Conservation (phyloP, 2,329 filamentous ascomycete genomes). For the Rachicladosporium sp. region DNA sequence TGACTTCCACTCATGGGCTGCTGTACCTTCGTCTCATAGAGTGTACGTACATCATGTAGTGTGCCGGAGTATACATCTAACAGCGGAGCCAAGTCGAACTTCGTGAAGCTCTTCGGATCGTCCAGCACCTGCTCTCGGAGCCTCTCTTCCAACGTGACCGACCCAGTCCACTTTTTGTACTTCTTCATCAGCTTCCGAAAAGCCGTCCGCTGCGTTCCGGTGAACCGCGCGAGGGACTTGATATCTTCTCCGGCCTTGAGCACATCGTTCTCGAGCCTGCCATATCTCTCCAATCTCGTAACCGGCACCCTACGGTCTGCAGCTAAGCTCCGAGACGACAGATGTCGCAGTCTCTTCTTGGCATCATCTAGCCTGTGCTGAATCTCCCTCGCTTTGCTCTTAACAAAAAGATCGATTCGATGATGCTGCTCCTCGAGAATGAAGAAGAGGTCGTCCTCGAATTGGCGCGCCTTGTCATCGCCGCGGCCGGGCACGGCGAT, state of each 20-base stretch:
- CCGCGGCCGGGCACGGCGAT: conserved; percentile 62
- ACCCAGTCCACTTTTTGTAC: conserved; percentile 78
- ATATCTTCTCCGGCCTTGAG: conserved; percentile 58
- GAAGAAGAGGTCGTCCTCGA: conserved; percentile 59
- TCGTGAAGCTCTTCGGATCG: conserved; percentile 59
- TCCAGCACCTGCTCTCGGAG: conserved; percentile 56
- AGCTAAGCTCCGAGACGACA: conserved; percentile 11
- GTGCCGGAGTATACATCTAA: conserved; percentile 38
- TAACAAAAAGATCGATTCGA: conserved; percentile 65
- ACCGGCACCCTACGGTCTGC: conserved; percentile 27
- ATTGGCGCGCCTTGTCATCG: conserved; percentile 42
- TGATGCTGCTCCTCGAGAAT: conserved; percentile 65
- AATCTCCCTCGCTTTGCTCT: conserved; percentile 70
- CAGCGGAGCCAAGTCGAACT: conserved; percentile 47
- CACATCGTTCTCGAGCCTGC: conserved; percentile 38
- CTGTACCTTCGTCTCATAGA: conserved; percentile 27
- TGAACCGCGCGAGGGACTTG: conserved; percentile 57
- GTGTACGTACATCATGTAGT: conserved; percentile 31
- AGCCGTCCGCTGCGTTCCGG: conserved; percentile 59
- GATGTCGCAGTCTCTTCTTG: conserved; percentile 17
- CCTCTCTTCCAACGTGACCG: conserved; percentile 48
- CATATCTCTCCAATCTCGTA: conserved; percentile 37
- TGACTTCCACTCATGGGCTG: conserved; percentile 3
- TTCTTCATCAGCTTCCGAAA: conserved; percentile 80
- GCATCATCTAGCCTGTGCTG: conserved; percentile 44